Evolutionary conservation across 148 eudicot genomes (phyloP).

Genomic region (Fagopyrum homotropicum): DNA sequence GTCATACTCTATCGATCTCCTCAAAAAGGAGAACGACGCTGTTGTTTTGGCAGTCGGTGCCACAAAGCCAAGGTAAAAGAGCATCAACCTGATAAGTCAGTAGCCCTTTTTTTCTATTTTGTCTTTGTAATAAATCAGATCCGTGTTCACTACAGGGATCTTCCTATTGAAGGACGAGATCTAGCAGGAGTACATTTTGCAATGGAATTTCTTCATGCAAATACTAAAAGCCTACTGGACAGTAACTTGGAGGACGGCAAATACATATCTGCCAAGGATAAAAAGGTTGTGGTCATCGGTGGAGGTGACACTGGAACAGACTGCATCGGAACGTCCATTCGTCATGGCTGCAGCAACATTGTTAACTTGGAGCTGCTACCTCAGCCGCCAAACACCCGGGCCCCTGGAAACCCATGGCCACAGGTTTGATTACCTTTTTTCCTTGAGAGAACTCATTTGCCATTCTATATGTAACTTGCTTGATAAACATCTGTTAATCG

Average conservation of each 20-base stretch:
- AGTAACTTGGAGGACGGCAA: constrained; percentile 87
- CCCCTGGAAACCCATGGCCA: constrained; percentile 99
- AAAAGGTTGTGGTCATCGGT: constrained; percentile 98
- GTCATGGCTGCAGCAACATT: constrained; percentile 79
- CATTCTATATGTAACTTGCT: background rate
- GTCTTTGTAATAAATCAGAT: background rate
- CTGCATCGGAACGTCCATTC: constrained; percentile 96
- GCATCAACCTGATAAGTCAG: background rate
- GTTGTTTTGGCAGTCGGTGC: constrained; percentile 88
- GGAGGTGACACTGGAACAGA: constrained; percentile 99
- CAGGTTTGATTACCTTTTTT: constrained; percentile 43
- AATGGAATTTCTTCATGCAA: constrained; percentile 96
- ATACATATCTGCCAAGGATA: constrained; percentile 90
- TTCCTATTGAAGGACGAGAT: constrained; percentile 92
- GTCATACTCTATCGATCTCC: constrained; percentile 52
- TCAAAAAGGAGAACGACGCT: constrained; percentile 73
- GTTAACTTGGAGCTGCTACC: constrained; percentile 94
- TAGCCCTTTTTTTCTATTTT: background rate
- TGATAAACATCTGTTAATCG: background rate
- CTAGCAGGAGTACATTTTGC: constrained; percentile 91
- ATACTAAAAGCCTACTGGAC: constrained; percentile 94
- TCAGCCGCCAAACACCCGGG: constrained; percentile 78
- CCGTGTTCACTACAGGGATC: constrained; percentile 48
- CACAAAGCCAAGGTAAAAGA: constrained; percentile 78
- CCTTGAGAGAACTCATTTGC: no score